phyloP scores from a whole-genome alignment of 352 stramenopile genomes.

The Globisporangium emineosum region DNA sequence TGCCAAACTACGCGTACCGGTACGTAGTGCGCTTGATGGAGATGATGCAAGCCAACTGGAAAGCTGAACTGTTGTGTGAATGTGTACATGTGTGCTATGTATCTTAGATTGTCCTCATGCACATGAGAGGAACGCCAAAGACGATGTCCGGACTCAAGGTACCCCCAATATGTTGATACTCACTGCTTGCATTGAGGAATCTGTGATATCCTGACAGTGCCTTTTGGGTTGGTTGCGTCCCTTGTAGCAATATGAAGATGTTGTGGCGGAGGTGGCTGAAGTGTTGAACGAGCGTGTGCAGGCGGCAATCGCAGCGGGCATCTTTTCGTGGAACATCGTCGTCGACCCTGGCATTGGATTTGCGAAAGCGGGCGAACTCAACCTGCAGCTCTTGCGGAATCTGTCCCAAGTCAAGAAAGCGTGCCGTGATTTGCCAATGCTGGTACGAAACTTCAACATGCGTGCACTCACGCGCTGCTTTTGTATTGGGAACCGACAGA shows the following conservation, averaged over 20 bases:
- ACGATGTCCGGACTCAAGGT: slow-evolving; percentile 93
- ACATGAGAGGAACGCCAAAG: slow-evolving; percentile 95
- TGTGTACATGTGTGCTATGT: slow-evolving; percentile 11
- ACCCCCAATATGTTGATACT: not conserved
- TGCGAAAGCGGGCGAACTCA: slow-evolving; percentile 92
- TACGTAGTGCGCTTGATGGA: slow-evolving; percentile 22
- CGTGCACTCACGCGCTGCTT: too few relatives aligned
- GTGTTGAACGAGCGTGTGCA: slow-evolving; percentile 75
- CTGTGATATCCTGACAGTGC: not conserved
- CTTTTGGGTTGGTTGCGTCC: slow-evolving; percentile 16
- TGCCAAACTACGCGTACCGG: slow-evolving; percentile 78
- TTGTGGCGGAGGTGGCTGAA: slow-evolving; percentile 84
- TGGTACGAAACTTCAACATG: slow-evolving; percentile 45
- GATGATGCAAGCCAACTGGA: not conserved
- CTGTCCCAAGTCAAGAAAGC: slow-evolving; percentile 48
- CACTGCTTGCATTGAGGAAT: not conserved
- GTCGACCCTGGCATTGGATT: slow-evolving; percentile 98
- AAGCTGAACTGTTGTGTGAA: not conserved
- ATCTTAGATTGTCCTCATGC: slow-evolving; percentile 92
- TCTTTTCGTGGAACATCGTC: slow-evolving; percentile 94
- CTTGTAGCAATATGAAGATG: slow-evolving; percentile 82
- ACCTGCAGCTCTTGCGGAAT: slow-evolving; percentile 88
- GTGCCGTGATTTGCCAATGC: slow-evolving; percentile 49
- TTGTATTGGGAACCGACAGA: not conserved
- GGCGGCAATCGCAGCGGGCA: slow-evolving; percentile 78